Percentiles rank a stretch among this genome's conserved stretches.
These are phyloP conservation scores for Thermothelomyces thermophilus DNA, from an alignment of 2,329 filamentous ascomycete species.

Conservation along the genomic window DNA sequence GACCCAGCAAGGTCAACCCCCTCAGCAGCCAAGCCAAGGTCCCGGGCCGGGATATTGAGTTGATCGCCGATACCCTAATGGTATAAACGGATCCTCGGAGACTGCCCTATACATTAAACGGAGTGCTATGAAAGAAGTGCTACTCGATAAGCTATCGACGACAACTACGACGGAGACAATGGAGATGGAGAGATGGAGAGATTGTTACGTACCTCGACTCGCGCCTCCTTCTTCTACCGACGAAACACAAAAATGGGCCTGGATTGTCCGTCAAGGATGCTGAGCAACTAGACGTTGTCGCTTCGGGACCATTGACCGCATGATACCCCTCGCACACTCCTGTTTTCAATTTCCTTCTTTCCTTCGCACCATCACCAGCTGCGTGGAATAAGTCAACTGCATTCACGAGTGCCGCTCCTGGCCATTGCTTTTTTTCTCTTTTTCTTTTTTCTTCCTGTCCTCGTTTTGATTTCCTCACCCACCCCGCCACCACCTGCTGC, in stretches of 20 bases:
- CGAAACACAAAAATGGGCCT: not conserved
- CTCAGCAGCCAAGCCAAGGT: slow-evolving; percentile 35
- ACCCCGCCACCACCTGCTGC: too few relatives aligned
- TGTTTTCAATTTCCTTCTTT: slow-evolving; percentile 1
- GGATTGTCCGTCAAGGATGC: slow-evolving; percentile 9
- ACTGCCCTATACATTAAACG: not conserved
- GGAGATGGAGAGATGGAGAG: not conserved
- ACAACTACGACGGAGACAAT: not conserved
- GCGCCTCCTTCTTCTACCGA: not conserved
- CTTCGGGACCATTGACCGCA: slow-evolving; percentile 16
- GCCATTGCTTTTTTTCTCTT: not conserved
- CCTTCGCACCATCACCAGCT: not conserved
- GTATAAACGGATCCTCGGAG: not conserved
- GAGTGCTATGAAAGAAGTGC: not conserved
- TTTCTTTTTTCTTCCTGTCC: not conserved
- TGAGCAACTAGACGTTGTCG: slow-evolving; percentile 22
- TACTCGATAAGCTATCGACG: not conserved
- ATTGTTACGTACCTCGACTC: slow-evolving; percentile 2
- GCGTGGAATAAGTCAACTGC: not conserved
- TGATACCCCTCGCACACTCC: slow-evolving; percentile 21
- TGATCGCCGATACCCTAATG: not conserved
- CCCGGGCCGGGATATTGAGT: slow-evolving; percentile 37
- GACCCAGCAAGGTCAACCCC: slow-evolving; percentile 33
- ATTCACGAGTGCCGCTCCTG: not conserved
- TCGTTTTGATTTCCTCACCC: too few relatives aligned